phyloP scores from a whole-genome alignment of 345 rosid genomes.

The Salix caprea region DNA sequence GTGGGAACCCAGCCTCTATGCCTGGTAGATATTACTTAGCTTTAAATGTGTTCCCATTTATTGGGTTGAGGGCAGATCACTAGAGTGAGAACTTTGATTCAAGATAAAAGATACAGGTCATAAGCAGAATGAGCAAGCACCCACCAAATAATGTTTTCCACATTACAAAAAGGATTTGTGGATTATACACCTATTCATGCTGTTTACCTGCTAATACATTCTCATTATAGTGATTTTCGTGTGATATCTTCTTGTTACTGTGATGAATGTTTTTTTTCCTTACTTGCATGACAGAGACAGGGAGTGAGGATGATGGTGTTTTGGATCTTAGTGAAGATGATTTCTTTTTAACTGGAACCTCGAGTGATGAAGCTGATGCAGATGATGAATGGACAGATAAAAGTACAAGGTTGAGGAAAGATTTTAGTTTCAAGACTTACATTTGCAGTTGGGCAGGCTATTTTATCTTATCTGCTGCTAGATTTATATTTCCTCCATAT shows the following conservation, averaged over 20 bases:
- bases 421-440: background rate
- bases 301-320: constrained; percentile 97
- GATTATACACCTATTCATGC: background rate
- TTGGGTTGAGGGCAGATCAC: background rate
- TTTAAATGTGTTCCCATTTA: background rate
- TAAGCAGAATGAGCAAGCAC: background rate
- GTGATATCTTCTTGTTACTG: background rate
- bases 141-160: background rate
- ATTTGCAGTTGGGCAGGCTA: background rate
- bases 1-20: background rate
- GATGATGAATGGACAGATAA: constrained; percentile 98
- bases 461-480: background rate
- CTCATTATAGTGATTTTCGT: background rate
- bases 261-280: constrained; percentile 8
- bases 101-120: background rate
- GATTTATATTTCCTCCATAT: background rate
- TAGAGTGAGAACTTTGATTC: background rate
- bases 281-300: constrained; percentile 62
- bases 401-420: constrained; percentile 58
- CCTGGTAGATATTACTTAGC: background rate
- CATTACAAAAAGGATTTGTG: background rate
- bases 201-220: constrained; percentile 2
- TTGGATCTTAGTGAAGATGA: constrained; percentile 95
- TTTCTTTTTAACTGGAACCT: constrained; percentile 80
- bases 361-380: constrained; percentile 98